Base-by-base conservation (phyloP, 139 green algal genomes). In the Micromonas commoda region DNA sequence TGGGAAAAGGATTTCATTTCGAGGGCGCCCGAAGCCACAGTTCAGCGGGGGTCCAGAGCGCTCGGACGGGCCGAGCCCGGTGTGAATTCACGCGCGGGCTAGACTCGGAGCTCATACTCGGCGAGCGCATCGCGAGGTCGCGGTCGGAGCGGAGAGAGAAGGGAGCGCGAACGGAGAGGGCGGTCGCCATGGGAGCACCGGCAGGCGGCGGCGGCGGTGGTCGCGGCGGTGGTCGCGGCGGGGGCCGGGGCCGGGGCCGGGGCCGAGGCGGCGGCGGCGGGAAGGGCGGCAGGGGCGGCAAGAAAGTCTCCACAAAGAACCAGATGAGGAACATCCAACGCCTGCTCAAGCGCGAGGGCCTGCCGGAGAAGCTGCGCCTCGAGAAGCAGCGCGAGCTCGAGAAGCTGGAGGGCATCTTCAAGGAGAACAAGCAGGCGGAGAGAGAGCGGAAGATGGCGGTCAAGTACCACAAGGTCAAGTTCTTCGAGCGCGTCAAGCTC, bases 401-500 rank as follows among this genome's bases (percentile, higher is more conserved):
- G 26, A 31, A 60, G 6, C 38, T 75, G 23, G 37, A 61, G 19
- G 23, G 20, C 1, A n/a, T n/a, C 20, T 20, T 16, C 21, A 29
- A 63, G 68, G 68, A 75, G 29, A 75, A 75, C 29, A 60, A 63
- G 2, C 35, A 6, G 20, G 52, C 38, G 37, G 87, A 91, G 73
- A 33, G 68, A 57, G 88, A 93, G 82, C 79, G 80, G 31, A 89
- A 90, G 69, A 85, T 88, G 52, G 86, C 91, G 0, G 73, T 81
- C 9, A 78, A 82, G 21, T 96, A 96, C 73, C 91, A 95, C 80
- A 90, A 91, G 84, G 90, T 91, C 79, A 86, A 87, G 4, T 96
- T 96, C 71, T 96, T 96, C 76, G 92, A 96, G 82, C 85, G 91
- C 0, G 84, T 93, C 0, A 96, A 96, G 79, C 31, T 96, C 3